Base-by-base conservation (phyloP, 1,284 basidiomycete species). In the Microbotryum intermedium region DNA sequence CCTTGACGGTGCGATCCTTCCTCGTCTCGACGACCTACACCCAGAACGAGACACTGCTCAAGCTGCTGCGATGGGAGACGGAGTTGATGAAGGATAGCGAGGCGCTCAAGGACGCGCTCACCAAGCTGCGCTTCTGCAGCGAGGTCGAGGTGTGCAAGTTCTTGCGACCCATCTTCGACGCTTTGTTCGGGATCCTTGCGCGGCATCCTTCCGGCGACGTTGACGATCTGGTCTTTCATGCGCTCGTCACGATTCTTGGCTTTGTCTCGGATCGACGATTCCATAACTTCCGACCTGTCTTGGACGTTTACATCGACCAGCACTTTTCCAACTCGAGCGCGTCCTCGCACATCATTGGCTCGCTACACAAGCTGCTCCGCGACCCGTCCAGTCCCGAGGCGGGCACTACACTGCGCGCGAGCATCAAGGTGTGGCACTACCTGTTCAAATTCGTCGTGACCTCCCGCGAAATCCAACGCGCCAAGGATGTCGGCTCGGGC, bases 401-500 rank as follows among this genome's bases (percentile, higher is more conserved):
- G 4, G 89, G 87, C 0, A 84, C 86, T 25, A 80, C 83, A 20
- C 81, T 97, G 56, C 85, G 93, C 44, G 84, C 90, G 1, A 87
- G 91, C 16, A 80, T 98, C 68, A 97, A 97, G 74, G 93, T 97
- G 23, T 95, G 92, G 90, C 87, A 92, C 70, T 91, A 94, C 72
- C 83, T 97, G 67, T 90, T 97, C 82, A 88, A 89, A 72, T 90
- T 97, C 75, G 88, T 97, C 68, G 84, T 89, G 9, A 82, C 88
- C 25, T 86, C 90, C 6, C 79, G 92, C 45, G 90, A 94, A 72
- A 75, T 97, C 43, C 91, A 95, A 74, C 87, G 90, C 70, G 78
- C 80, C 6, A 87, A 85, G 66, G 88, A 90, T 58, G 74, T 84
- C 29, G 84, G 84, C 0, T 84, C 88, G 75, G 87, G 87, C 7